Conservation (phyloP, 1,284 basidiomycete species). For the Ustilago bromivora region DNA sequence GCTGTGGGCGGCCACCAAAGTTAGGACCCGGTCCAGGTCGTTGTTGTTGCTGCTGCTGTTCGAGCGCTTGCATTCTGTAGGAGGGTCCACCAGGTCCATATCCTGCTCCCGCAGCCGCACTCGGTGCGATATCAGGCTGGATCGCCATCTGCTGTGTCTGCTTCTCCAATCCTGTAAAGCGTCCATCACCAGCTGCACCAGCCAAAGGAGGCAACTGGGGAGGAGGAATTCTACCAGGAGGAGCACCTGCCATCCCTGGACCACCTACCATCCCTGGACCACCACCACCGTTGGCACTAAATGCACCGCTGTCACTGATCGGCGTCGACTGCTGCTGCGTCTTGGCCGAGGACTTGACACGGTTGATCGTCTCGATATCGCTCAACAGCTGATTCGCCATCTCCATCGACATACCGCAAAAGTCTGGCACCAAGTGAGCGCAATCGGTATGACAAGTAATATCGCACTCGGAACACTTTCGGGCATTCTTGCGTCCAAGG, state of each 20-base stretch:
- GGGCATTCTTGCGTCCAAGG: slow-evolving; percentile 93
- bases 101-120: slow-evolving; percentile 6
- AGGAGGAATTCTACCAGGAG: slow-evolving; percentile 33
- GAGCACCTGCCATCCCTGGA: slow-evolving; percentile 23
- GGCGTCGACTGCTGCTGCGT: slow-evolving; percentile 30
- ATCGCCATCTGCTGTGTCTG: slow-evolving; percentile 61
- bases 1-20: slow-evolving; percentile 37
- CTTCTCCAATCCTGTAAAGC: slow-evolving; percentile 53
- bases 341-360: slow-evolving; percentile 59
- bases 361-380: slow-evolving; percentile 81
- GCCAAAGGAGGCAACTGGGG: slow-evolving; percentile 31
- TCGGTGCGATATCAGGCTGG: slow-evolving; percentile 13
- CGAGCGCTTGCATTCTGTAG: slow-evolving; percentile 35
- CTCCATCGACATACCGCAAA: slow-evolving; percentile 99
- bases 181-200: slow-evolving; percentile 21
- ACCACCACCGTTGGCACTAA: slow-evolving; percentile 23
- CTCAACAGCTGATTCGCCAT: slow-evolving; percentile 93
- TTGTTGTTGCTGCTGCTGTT: slow-evolving; percentile 36
- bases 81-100: slow-evolving; percentile 17
- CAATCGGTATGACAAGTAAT: slow-evolving; percentile 98
- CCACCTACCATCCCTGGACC: slow-evolving; percentile 17
- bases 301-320: slow-evolving; percentile 11
- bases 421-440: slow-evolving; percentile 97
- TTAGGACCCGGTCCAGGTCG: slow-evolving; percentile 29
- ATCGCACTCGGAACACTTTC: slow-evolving; percentile 94